Percentiles rank a stretch among this genome's conserved stretches.
Conservation (phyloP, 2,329 filamentous ascomycete species). For the Phialocephala subalpina region DNA sequence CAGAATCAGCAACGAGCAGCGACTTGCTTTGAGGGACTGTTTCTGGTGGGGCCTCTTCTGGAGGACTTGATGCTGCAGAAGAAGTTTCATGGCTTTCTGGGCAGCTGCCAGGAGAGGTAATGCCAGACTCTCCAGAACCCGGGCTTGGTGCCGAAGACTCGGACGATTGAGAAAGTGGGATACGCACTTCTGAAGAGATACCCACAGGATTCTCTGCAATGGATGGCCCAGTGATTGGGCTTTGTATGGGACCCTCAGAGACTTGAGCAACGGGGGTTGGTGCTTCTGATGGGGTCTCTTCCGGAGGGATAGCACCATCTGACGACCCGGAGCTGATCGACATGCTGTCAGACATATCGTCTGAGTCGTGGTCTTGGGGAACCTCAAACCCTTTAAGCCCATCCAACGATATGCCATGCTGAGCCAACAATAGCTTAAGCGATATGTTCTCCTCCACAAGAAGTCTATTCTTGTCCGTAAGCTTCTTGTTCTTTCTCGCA, state of each 20-base stretch:
- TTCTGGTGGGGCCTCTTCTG: not conserved
- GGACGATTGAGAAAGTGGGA: too few relatives aligned
- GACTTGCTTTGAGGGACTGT: not conserved
- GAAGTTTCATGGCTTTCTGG: not conserved
- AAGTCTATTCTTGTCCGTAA: not conserved
- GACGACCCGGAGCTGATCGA: not conserved
- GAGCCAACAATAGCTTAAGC: conserved; percentile 1
- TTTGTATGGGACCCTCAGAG: too few relatives aligned
- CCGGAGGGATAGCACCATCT: not conserved
- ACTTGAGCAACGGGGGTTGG: too few relatives aligned
- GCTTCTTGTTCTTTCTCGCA: not conserved
- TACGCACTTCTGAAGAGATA: too few relatives aligned
- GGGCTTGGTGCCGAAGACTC: too few relatives aligned
- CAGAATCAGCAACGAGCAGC: not conserved
- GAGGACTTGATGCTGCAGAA: not conserved
- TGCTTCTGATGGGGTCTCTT: too few relatives aligned
- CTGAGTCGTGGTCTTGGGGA: not conserved
- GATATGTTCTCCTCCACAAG: conserved; percentile 8
- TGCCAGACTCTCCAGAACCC: too few relatives aligned
- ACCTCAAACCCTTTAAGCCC: not conserved
- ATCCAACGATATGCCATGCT: conserved; percentile 1
- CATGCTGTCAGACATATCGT: not conserved
- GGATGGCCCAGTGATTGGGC: too few relatives aligned
- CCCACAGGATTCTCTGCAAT: too few relatives aligned
- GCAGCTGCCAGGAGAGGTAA: not conserved